Evolutionary conservation across 2,329 filamentous ascomycete genomes (phyloP), one percentile per base, ranked within the genome.

Genomic region (Sordariomycetes sp.): DNA sequence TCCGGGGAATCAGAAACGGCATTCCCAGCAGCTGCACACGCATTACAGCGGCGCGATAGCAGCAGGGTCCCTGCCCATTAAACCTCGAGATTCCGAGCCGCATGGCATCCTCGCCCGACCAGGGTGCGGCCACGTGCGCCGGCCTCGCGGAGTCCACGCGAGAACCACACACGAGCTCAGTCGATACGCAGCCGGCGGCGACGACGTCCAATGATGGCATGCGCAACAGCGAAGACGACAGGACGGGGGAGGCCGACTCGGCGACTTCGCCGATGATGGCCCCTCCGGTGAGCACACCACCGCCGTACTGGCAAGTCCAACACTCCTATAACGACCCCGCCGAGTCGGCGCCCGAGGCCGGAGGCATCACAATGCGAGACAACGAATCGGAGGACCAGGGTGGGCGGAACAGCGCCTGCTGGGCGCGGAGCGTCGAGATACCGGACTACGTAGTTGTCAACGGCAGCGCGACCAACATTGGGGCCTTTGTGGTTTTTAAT

Each of bases 401-500:
- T 60, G 75, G 76, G 55, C 70, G 75, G 59, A 80, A 79, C 65
- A 75, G 72, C 60, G 80, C 79, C 13, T 86, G 82, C 68, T 86
- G 82, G 82, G 82, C 82, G 34, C 78, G 75, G 69, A 82, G 79
- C 65, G 82, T 85, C 57, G 74, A 79, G 62, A 75, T 86, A 50
- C 72, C 76, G 42, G 78, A 81, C 64, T 72, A 80, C 65, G 78
- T 79, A 12, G 63, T 81, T 22, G 76, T 86, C 52, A 80, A 82
- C 59, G 76, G 79, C 55, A 76, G 77, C 61, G 68, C 76, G 39
- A 79, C 76, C 15, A 80, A 76, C 62, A 76, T 83, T 32, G 92
- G 92, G n/a, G 88, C 91, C 1, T 99, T 97, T 72, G 89, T 96
- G 1, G 90, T 96, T 8, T 99, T 89, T 89, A 94, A 90, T 67